These are phyloP conservation scores for Penicillium pulvis DNA, from an alignment of 495 filamentous ascomycete species.

Conservation along the genomic window DNA sequence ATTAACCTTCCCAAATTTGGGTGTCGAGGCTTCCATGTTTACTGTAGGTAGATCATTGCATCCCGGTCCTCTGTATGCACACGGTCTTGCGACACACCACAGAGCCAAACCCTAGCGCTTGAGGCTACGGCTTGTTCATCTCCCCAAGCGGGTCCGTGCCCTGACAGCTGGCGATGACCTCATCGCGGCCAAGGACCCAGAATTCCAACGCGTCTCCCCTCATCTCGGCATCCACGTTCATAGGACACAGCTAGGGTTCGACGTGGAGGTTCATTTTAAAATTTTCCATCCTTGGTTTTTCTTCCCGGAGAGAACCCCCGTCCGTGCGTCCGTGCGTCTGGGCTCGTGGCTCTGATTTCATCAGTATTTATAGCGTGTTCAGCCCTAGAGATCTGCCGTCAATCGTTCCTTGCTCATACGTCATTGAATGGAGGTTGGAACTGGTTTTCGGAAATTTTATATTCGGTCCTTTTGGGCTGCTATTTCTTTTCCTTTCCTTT, in stretches of 20 bases:
- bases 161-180: conserved; percentile 26
- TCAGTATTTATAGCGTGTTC: not conserved
- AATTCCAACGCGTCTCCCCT: conserved; percentile 9
- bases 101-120: not conserved
- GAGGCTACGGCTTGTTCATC: not conserved
- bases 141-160: conserved; percentile 2
- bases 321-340: conserved; percentile 1
- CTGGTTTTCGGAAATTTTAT: not conserved
- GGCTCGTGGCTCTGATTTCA: not conserved
- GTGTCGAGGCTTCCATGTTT: not conserved
- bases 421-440: not conserved
- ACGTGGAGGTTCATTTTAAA: not conserved
- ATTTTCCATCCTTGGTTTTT: not conserved
- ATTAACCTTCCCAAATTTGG: not conserved
- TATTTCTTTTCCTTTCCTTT: not conserved
- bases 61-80: not conserved
- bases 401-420: not conserved
- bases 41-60: not conserved
- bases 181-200: conserved; percentile 12
- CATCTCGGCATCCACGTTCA: not conserved
- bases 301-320: not conserved
- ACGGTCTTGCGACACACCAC: not conserved
- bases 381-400: conserved; percentile 1
- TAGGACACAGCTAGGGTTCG: not conserved
- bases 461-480: not conserved